Percentiles rank a stretch among this genome's conserved stretches.
phyloP scores from a whole-genome alignment of 1,284 basidiomycete species.

The Bondarzewia mesenterica region DNA sequence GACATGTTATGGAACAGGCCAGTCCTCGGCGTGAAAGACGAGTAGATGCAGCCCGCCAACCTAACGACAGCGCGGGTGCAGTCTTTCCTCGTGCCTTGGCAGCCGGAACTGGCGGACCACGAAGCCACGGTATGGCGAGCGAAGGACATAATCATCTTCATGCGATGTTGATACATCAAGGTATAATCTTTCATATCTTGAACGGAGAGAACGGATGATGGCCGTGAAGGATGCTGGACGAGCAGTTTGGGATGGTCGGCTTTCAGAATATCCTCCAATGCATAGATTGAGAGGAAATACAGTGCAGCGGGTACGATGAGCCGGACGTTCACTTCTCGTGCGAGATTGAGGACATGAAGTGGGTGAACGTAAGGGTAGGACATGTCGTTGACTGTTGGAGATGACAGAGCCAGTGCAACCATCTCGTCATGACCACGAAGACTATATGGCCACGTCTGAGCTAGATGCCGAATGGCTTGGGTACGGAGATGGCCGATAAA shows the following conservation, averaged over 20 bases:
- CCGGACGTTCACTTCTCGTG: conserved; percentile 40
- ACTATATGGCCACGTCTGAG: conserved; percentile 44
- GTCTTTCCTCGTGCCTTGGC: conserved; percentile 14
- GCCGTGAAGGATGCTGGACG: conserved; percentile 41
- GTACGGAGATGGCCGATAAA: conserved; percentile 40
- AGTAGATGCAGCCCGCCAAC: conserved; percentile 33
- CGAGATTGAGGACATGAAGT: conserved; percentile 50
- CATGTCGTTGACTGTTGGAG: conserved; percentile 33
- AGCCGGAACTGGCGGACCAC: conserved; percentile 17
- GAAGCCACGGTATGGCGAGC: conserved; percentile 35
- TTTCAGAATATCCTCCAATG: conserved; percentile 37
- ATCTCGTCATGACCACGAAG: conserved; percentile 49
- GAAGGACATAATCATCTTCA: conserved; percentile 43
- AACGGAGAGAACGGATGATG: conserved; percentile 33
- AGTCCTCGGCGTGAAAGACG: conserved; percentile 44
- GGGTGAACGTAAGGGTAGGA: conserved; percentile 55
- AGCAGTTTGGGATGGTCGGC: conserved; percentile 47
- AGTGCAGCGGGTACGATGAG: conserved; percentile 43
- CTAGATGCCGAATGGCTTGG: conserved; percentile 39
- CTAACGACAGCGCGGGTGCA: conserved; percentile 38
- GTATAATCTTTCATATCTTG: conserved; percentile 42
- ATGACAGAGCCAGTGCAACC: conserved; percentile 39
- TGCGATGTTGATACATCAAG: conserved; percentile 49
- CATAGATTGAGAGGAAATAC: conserved; percentile 54
- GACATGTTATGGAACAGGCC: conserved; percentile 47